Base-by-base conservation (phyloP, 73 alveolate species). In the Paramecium biaurelia region DNA sequence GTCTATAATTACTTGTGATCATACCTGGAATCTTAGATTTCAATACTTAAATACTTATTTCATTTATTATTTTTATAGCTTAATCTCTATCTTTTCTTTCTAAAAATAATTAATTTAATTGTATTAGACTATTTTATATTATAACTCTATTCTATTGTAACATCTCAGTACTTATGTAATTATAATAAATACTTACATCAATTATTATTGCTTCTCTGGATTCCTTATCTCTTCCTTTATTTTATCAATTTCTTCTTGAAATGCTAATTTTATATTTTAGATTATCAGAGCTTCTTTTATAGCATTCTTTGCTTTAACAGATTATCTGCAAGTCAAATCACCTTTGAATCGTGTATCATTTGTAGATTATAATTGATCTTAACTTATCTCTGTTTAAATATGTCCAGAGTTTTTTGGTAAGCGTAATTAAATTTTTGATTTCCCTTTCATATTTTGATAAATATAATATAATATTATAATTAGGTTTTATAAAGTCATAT, bases 11-110 rank as follows among this genome's bases (percentile, higher is more conserved):
- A 47, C 59, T 15, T 35, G 3, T 74, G 6, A 74, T 15, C 57
- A 74, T 74, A 74, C 87, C 87, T 74, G 57, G 18, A 12, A 30
- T 74, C 58, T 43, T 74, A 1, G 47, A 38, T 35, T 74, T 74
- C 41, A 74, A 43, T 4, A 74, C 47, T n/a, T 30, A 21, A 74
- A 35, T 21, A 10, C 56, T 38, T 32, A 74, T 74, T 14, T 74
- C 87, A 74, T 74, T 32, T 6, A 74, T 74, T 32, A 74, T 21
- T 30, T 32, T 43, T 14, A 74, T 38, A 5, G 59, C 56, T 11
- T 32, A 24, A 74, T 35, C 47, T 74, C 87, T 28, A 53, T 53
- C 68, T 34, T 53, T 53, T 9, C 68, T 18, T 53, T 53, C 68
- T n/a, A 53, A 53, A 21, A 18, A 53, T 53, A 53, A 53, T 53